A percentile compares a stretch with the other conserved stretches of the same genome.
Conservation (phyloP, 2,329 filamentous ascomycete species). For the Venturia oleaginea region DNA sequence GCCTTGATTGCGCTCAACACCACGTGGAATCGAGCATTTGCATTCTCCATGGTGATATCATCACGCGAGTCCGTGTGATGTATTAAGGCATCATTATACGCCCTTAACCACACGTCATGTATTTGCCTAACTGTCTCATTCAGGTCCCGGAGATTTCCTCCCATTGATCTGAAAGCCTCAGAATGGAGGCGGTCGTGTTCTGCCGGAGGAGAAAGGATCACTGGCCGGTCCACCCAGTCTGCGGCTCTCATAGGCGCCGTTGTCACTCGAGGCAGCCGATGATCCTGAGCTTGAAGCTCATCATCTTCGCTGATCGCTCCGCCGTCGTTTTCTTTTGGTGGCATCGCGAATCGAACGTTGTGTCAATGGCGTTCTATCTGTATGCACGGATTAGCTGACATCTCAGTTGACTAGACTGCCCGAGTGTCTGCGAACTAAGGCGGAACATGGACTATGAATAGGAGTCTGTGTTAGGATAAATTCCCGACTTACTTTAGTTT, state of each 20-base stretch:
- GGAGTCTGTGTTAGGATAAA: neutral
- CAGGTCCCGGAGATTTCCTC: neutral
- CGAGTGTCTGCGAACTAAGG: neutral
- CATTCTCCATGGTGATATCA: neutral
- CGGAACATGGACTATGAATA: neutral
- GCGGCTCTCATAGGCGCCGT: neutral
- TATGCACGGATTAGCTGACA: neutral
- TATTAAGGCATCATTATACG: neutral
- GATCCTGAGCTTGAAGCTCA: neutral
- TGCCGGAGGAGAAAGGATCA: neutral
- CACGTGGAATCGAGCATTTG: neutral
- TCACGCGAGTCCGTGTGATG: neutral
- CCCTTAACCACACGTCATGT: neutral
- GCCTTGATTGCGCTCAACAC: neutral
- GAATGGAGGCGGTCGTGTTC: neutral
- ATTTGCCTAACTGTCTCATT: neutral
- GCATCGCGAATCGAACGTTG: neutral
- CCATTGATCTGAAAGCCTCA: neutral
- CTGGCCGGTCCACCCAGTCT: neutral
- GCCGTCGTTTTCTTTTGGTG: too few relatives aligned
- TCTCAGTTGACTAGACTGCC: neutral
- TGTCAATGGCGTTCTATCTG: neutral
- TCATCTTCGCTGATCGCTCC: neutral
- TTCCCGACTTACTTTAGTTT: neutral
- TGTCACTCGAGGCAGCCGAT: neutral